A percentile compares a stretch with the other conserved stretches of the same genome.
phyloP scores from a whole-genome alignment of 192 early-diverging fungal species.

The Coemansia sp. region DNA sequence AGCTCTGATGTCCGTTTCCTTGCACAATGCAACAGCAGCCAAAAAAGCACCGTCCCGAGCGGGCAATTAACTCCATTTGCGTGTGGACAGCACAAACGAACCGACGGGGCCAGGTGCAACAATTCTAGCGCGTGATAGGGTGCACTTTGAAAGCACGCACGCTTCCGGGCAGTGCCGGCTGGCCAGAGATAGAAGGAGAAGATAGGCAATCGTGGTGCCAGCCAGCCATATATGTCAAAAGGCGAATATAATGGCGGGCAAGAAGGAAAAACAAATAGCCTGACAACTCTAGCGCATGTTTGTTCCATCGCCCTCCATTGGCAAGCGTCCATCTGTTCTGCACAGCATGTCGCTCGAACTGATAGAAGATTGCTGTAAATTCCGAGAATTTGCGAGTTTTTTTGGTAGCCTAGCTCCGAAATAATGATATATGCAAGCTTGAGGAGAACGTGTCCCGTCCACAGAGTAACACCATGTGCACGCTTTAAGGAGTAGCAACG shows the following conservation, averaged over 20 bases:
- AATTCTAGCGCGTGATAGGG: not conserved
- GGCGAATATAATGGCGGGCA: too few species aligned
- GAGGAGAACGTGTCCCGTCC: not conserved
- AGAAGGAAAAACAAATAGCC: not conserved
- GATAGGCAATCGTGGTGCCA: not conserved
- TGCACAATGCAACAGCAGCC: not conserved
- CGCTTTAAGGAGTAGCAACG: too few species aligned
- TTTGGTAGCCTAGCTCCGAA: not conserved
- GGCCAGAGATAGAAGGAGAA: not conserved
- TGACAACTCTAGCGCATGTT: not conserved
- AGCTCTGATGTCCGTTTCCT: not conserved
- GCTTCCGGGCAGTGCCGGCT: not conserved
- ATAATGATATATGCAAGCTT: not conserved
- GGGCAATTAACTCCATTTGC: too few species aligned
- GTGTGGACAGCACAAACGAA: not conserved
- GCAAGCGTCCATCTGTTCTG: too few species aligned
- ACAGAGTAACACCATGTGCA: not conserved
- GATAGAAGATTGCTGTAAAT: too few species aligned
- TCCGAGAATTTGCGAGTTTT: too few species aligned
- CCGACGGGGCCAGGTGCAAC: conserved; percentile 4
- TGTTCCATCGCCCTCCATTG: too few species aligned
- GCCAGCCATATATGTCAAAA: not conserved
- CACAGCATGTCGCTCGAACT: too few species aligned
- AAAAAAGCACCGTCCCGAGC: not conserved
- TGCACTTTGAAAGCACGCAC: not conserved